A percentile compares a stretch with the other conserved stretches of the same genome.
These are phyloP conservation scores for Ceratobasidium sp. DNA, from an alignment of 1,284 basidiomycete species.

Conservation along the genomic window DNA sequence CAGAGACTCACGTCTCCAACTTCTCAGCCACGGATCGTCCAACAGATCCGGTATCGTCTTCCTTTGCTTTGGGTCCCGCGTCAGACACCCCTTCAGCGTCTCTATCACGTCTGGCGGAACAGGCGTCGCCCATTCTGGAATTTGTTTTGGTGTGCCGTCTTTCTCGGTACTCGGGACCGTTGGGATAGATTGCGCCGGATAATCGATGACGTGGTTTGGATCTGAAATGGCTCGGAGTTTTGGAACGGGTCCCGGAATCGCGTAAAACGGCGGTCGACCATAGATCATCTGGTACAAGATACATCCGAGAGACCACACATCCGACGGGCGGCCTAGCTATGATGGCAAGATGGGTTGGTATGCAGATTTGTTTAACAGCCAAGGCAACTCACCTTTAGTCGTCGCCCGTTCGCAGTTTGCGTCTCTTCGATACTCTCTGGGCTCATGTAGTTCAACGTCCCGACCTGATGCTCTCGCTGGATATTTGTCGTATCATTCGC, in stretches of 20 bases:
- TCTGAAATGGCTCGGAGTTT: constrained; percentile 92
- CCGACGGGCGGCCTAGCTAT: constrained; percentile 77
- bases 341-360: not conserved
- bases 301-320: constrained; percentile 97
- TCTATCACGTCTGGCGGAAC: constrained; percentile 74
- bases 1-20: constrained; percentile 34
- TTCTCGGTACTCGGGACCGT: constrained; percentile 47
- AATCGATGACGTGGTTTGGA: constrained; percentile 72
- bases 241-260: constrained; percentile 75
- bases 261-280: constrained; percentile 90
- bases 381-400: constrained; percentile 48
- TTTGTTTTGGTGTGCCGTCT: constrained; percentile 57
- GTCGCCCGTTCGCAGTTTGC: constrained; percentile 48
- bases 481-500: constrained; percentile 98
- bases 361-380: not conserved
- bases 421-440: constrained; percentile 37
- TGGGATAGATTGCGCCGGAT: constrained; percentile 69
- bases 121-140: constrained; percentile 67
- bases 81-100: constrained; percentile 77
- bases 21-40: constrained; percentile 45
- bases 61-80: constrained; percentile 75
- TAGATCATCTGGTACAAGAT: constrained; percentile 99
- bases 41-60: constrained; percentile 76
- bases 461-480: constrained; percentile 88
- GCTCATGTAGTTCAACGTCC: constrained; percentile 24